Base-by-base conservation (phyloP, 1,139 yeast species). In the Zygoascus meyerae region DNA sequence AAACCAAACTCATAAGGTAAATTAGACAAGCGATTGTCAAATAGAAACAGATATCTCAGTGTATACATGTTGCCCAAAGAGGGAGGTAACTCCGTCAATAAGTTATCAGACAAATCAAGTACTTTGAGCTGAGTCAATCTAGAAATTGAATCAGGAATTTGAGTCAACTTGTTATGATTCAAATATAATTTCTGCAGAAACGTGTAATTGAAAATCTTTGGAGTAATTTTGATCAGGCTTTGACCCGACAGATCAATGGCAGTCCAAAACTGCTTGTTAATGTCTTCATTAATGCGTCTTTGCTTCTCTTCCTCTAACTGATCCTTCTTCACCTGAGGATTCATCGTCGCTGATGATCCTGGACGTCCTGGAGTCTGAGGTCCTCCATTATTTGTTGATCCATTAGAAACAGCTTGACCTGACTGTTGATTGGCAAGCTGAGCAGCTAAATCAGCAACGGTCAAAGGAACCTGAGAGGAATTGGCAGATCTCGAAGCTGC, bases 191-290 rank as follows among this genome's bases (percentile, higher is more conserved):
- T 83, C 61, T 94, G 95, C 60, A 94, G 74, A 60, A 94, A 94
- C 51, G 78, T 78, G 65, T 89, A 94, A 44, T 81, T 80, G 71
- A 89, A 87, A 48, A 94, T 68, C 57, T 82, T 83, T 21, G 84
- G 79, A 12, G 89, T 79, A 39, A 90, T 60, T 52, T 78, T 76
- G 53, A 79, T 73, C 47, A 92, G 71, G 18, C 95, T 89, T 66
- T 92, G 95, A 48, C 97, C 96, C 56, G 95, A 81, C 55, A 92
- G 72, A 69, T 94, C 99, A 55, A 94, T 72, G 21, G 92, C 94
- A 47, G 95, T 85, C 99, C 99, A 94, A 59, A 85, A 75, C 67
- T 90, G 97, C 58, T 77, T 77, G 50, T 82, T 79, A 41, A 85
- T 78, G 56, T 78, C 83, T 51, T 78, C 77, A 63, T 85, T 79